Evolutionary conservation across 331 rosid species (phyloP).

Genomic region (Telfairia occidentalis): DNA sequence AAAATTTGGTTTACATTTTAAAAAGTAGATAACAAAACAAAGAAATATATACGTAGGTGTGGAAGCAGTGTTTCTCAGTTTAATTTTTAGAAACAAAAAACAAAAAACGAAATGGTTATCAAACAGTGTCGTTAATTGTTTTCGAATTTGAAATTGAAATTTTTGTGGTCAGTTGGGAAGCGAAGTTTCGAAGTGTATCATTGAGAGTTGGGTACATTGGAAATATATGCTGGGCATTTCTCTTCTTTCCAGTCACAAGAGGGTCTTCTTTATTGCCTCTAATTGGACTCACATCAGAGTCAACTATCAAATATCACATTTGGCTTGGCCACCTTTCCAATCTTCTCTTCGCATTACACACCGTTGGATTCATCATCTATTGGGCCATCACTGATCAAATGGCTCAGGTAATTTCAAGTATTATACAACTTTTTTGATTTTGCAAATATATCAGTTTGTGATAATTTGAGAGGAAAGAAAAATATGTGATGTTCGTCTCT

Average conservation of each 20-base stretch:
- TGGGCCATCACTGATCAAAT: constrained; percentile 45
- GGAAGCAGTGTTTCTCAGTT: too few relatives aligned
- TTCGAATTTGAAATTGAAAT: background rate
- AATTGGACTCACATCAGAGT: constrained; percentile 47
- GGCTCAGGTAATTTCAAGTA: constrained; percentile 22
- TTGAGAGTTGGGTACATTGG: constrained; percentile 56
- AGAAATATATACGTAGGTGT: too few relatives aligned
- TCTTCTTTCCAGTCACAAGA: constrained; percentile 61
- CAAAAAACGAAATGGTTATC: too few relatives aligned
- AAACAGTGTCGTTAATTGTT: too few relatives aligned
- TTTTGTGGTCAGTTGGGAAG: constrained; percentile 38
- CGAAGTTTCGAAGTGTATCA: constrained; percentile 54
- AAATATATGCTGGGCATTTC: constrained; percentile 61
- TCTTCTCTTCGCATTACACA: constrained; percentile 41
- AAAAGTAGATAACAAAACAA: too few relatives aligned
- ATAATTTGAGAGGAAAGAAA: background rate
- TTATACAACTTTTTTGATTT: background rate
- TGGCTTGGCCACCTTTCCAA: constrained; percentile 63
- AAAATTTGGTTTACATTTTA: too few relatives aligned
- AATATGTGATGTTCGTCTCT: background rate
- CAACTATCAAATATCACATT: constrained; percentile 55
- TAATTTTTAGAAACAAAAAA: too few relatives aligned
- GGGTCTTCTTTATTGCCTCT: constrained; percentile 55
- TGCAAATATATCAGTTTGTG: background rate
- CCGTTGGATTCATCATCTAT: constrained; percentile 44